Evolutionary conservation across 2,329 filamentous ascomycete species (phyloP).

Genomic region (Aureobasidium zeae): DNA sequence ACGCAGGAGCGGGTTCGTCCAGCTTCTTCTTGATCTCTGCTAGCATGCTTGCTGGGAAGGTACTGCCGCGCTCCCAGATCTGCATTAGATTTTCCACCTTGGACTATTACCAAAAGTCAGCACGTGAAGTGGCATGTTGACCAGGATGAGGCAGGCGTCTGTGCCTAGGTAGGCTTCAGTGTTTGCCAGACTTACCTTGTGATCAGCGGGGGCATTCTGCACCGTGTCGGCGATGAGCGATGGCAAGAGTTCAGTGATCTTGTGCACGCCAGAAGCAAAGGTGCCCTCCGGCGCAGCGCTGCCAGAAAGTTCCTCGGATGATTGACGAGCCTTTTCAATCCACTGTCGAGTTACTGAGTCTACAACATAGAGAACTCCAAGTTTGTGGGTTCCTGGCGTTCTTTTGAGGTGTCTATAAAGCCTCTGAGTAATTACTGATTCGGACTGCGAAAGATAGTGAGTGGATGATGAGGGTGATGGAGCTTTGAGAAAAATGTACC

Average conservation of each 20-base stretch:
- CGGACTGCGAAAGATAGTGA: slow-evolving; percentile 55
- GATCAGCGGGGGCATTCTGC: slow-evolving; percentile 76
- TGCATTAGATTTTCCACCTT: slow-evolving; percentile 93
- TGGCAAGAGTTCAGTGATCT: slow-evolving; percentile 90
- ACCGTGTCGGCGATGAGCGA: slow-evolving; percentile 93
- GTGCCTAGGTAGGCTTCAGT: background rate
- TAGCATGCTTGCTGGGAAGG: slow-evolving; percentile 75
- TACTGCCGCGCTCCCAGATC: slow-evolving; percentile 95
- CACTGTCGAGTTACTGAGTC: slow-evolving; percentile 99
- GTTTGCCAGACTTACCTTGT: slow-evolving; percentile 74
- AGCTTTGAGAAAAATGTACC: slow-evolving; percentile 47
- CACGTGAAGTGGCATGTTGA: background rate
- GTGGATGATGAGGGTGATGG: background rate
- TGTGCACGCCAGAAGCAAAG: slow-evolving; percentile 87
- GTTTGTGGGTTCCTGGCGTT: slow-evolving; percentile 86
- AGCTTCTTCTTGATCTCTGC: slow-evolving; percentile 75
- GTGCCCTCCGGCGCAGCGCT: slow-evolving; percentile 79
- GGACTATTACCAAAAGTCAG: slow-evolving; percentile 51
- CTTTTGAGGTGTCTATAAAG: slow-evolving; percentile 97
- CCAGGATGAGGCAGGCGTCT: background rate
- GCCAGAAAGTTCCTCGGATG: slow-evolving; percentile 67
- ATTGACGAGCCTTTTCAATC: slow-evolving; percentile 87
- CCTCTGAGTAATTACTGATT: slow-evolving; percentile 90
- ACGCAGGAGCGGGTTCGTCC: slow-evolving; percentile 45
- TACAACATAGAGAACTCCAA: slow-evolving; percentile 99